A percentile compares a stretch with the other conserved stretches of the same genome.
Evolutionary conservation across 2,329 filamentous ascomycete genomes (phyloP).

Genomic region (Fusarium subtropicale): DNA sequence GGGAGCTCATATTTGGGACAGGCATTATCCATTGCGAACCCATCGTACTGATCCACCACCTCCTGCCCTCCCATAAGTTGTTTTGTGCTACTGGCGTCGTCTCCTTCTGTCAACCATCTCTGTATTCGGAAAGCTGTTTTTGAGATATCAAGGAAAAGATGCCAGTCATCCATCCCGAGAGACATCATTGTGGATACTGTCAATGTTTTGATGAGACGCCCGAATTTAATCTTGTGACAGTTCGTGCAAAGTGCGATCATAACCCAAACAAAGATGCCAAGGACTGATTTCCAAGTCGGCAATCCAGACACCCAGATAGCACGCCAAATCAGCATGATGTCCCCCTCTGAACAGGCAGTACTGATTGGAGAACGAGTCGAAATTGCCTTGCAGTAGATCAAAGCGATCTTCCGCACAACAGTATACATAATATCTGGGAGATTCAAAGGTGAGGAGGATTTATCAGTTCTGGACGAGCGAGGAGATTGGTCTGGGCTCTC

Average conservation of each 20-base stretch:
- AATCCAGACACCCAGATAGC: slow-evolving; percentile 61
- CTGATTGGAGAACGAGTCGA: slow-evolving; percentile 57
- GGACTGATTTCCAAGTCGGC: slow-evolving; percentile 58
- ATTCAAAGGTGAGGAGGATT: slow-evolving; percentile 36
- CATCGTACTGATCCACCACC: slow-evolving; percentile 44
- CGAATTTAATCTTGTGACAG: slow-evolving; percentile 54
- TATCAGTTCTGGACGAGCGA: slow-evolving; percentile 26
- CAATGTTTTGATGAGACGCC: slow-evolving; percentile 60
- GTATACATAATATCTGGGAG: slow-evolving; percentile 60
- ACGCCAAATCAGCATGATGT: slow-evolving; percentile 60
- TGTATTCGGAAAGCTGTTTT: slow-evolving; percentile 55
- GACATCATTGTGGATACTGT: slow-evolving; percentile 58
- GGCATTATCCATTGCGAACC: slow-evolving; percentile 38
- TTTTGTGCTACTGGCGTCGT: slow-evolving; percentile 21
- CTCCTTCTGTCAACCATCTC: slow-evolving; percentile 55
- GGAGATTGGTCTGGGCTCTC: slow-evolving; percentile 31
- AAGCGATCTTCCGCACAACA: slow-evolving; percentile 58
- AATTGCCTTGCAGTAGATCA: slow-evolving; percentile 62
- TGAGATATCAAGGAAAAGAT: slow-evolving; percentile 55
- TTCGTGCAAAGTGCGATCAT: slow-evolving; percentile 57
- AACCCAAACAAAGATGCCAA: slow-evolving; percentile 64
- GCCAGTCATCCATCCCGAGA: slow-evolving; percentile 63
- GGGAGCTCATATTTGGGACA: slow-evolving; percentile 39
- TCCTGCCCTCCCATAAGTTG: slow-evolving; percentile 43
- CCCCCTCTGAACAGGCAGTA: slow-evolving; percentile 52